Evolutionary conservation across 768 basidiomycete species (phyloP).

Genomic region (Mycena metata): DNA sequence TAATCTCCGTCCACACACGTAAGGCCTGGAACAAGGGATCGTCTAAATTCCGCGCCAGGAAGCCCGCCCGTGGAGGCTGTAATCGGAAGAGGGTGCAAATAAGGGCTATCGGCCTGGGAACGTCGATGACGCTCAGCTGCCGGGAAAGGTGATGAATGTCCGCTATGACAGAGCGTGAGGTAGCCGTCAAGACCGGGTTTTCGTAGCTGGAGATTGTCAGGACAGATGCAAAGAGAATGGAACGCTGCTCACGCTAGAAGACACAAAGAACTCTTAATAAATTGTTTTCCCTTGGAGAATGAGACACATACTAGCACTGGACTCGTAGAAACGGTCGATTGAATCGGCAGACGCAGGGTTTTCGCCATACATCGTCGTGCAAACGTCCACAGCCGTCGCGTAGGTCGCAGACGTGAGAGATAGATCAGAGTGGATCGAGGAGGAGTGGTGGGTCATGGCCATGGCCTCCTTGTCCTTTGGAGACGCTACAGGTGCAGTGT

Average conservation of each 20-base stretch:
- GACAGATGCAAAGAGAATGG: conserved; percentile 5
- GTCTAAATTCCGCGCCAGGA: conserved; percentile 42
- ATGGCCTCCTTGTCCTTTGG: conserved; percentile 7
- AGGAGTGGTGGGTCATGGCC: conserved; percentile 3
- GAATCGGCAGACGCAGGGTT: conserved; percentile 62
- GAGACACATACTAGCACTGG: conserved; percentile 71
- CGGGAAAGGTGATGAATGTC: conserved; percentile 77
- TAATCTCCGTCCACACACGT: conserved; percentile 81
- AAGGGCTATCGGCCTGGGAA: conserved; percentile 76
- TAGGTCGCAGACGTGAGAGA: conserved; percentile 59
- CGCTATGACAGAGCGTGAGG: conserved; percentile 77
- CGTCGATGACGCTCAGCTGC: conserved; percentile 70
- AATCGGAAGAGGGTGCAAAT: conserved; percentile 69
- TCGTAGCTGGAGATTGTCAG: conserved; percentile 66
- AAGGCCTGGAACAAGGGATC: conserved; percentile 72
- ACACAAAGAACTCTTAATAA: conserved; percentile 32
- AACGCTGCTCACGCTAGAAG: conserved; percentile 56
- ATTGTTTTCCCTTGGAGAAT: conserved; percentile 16
- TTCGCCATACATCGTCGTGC: conserved; percentile 78
- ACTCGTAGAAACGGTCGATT: conserved; percentile 76
- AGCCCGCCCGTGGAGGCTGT: conserved; percentile 47
- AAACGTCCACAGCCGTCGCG: conserved; percentile 75
- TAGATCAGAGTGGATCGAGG: conserved; percentile 47
- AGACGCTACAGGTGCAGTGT: background rate
- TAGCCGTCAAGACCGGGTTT: conserved; percentile 83